Evolutionary conservation across 768 basidiomycete genomes (phyloP).

Genomic region (Tricholoma furcatifolium): DNA sequence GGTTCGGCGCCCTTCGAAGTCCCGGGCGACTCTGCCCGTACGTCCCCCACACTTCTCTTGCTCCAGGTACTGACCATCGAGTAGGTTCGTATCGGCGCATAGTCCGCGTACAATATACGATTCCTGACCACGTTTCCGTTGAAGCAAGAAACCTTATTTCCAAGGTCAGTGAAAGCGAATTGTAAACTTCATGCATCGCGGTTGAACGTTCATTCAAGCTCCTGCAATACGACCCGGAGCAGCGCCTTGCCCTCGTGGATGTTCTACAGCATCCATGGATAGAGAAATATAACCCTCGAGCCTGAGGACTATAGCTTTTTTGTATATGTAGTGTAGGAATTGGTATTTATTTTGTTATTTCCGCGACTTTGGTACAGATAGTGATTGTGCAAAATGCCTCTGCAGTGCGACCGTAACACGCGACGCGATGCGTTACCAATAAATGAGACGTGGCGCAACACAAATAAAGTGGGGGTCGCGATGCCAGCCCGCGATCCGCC

Average conservation of each 20-base stretch:
- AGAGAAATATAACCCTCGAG: constrained; percentile 58
- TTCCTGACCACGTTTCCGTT: constrained; percentile 55
- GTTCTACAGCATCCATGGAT: constrained; percentile 92
- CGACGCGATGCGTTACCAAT: too few relatives aligned
- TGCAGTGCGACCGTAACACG: too few relatives aligned
- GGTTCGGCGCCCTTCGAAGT: constrained; percentile 85
- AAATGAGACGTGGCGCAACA: too few relatives aligned
- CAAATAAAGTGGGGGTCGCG: too few relatives aligned
- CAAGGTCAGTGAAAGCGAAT: constrained; percentile 38
- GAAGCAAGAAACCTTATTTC: constrained; percentile 68
- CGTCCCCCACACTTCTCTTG: constrained; percentile 20
- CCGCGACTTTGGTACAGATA: too few relatives aligned
- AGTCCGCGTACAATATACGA: constrained; percentile 75
- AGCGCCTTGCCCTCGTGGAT: constrained; percentile 70
- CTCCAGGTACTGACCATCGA: not conserved
- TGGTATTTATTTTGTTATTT: too few relatives aligned
- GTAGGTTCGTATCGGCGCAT: constrained; percentile 89
- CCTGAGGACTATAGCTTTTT: not conserved
- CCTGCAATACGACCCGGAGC: constrained; percentile 77
- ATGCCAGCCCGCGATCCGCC: too few relatives aligned
- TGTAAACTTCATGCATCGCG: not conserved
- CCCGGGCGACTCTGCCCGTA: constrained; percentile 69
- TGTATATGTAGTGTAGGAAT: not conserved
- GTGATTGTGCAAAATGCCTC: too few relatives aligned
- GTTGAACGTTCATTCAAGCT: constrained; percentile 47